These are phyloP conservation scores for Halophytophthora polymorphica DNA, from an alignment of 352 stramenopile genomes.

Conservation along the genomic window DNA sequence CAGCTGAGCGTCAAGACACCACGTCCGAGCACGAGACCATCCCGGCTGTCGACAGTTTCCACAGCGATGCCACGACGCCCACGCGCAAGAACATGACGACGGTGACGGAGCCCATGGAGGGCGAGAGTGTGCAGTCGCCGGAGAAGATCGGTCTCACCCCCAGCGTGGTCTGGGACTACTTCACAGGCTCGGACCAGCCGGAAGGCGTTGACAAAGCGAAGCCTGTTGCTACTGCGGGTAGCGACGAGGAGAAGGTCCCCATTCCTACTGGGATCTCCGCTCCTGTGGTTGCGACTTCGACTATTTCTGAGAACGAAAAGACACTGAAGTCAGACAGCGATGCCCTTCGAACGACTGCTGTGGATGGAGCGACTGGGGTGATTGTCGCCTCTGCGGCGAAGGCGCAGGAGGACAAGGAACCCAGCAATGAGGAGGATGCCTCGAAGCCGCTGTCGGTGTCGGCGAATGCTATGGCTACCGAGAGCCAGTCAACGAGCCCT, in stretches of 20 bases:
- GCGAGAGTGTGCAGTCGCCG: neutral
- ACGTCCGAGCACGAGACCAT: neutral
- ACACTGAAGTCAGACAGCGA: neutral
- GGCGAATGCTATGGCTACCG: slow-evolving; percentile 1
- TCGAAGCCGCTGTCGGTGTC: neutral
- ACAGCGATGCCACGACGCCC: slow-evolving; percentile 1
- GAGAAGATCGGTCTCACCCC: slow-evolving; percentile 6
- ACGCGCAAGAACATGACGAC: neutral
- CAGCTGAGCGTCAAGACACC: neutral
- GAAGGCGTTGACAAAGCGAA: neutral
- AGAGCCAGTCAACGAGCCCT: neutral
- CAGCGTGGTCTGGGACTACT: slow-evolving; percentile 10
- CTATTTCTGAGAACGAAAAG: neutral
- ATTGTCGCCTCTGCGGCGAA: neutral
- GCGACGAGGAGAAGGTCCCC: slow-evolving; percentile 6
- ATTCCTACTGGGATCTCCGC: neutral
- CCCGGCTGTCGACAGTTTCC: neutral
- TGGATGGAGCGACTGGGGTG: slow-evolving; percentile 1
- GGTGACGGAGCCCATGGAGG: slow-evolving; percentile 7
- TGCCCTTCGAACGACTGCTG: neutral
- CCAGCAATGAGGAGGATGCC: neutral
- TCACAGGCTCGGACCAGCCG: neutral
- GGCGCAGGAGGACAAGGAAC: neutral
- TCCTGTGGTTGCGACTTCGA: neutral
- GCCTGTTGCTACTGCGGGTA: neutral